A percentile compares a stretch with the other conserved stretches of the same genome.
phyloP scores from a whole-genome alignment of 805 yeast species.

The Ogataea saltuana region DNA sequence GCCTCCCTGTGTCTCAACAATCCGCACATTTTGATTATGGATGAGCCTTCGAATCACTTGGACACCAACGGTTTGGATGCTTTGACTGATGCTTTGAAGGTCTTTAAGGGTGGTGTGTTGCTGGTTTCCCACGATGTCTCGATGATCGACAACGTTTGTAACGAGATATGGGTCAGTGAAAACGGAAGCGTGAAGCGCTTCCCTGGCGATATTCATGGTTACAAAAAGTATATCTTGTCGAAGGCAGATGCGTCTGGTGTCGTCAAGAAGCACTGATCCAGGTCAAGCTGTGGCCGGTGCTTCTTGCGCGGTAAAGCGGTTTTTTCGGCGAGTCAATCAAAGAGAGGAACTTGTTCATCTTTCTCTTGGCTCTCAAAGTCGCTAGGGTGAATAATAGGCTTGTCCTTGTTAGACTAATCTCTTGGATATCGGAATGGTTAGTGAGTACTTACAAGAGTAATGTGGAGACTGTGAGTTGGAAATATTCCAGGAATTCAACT shows the following conservation, averaged over 20 bases:
- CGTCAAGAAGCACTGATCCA: constrained; percentile 70
- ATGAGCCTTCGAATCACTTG: constrained; percentile 98
- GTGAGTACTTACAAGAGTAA: constrained; percentile 4
- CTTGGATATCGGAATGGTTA: background rate
- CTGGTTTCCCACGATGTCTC: constrained; percentile 98
- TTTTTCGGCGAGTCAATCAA: constrained; percentile 4
- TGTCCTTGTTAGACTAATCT: constrained; percentile 3
- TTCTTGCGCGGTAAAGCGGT: too few species aligned
- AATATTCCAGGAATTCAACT: constrained; percentile 17
- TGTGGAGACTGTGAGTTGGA: constrained; percentile 13
- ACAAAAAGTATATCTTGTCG: constrained; percentile 82
- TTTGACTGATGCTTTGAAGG: constrained; percentile 80
- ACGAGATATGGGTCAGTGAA: constrained; percentile 95
- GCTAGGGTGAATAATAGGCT: constrained; percentile 15
- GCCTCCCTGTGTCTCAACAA: constrained; percentile 88
- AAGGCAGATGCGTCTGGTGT: constrained; percentile 85
- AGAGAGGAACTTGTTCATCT: constrained; percentile 4
- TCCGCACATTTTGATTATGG: constrained; percentile 90
- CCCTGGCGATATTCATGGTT: constrained; percentile 81
- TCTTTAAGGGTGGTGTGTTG: constrained; percentile 91
- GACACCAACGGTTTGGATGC: constrained; percentile 99
- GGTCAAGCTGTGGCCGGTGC: background rate
- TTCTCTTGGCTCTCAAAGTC: constrained; percentile 13
- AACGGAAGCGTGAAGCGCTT: constrained; percentile 75
- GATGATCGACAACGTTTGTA: constrained; percentile 84